Evolutionary conservation across 257 asterid genomes (phyloP).

Genomic region (Nicotiana undulata): DNA sequence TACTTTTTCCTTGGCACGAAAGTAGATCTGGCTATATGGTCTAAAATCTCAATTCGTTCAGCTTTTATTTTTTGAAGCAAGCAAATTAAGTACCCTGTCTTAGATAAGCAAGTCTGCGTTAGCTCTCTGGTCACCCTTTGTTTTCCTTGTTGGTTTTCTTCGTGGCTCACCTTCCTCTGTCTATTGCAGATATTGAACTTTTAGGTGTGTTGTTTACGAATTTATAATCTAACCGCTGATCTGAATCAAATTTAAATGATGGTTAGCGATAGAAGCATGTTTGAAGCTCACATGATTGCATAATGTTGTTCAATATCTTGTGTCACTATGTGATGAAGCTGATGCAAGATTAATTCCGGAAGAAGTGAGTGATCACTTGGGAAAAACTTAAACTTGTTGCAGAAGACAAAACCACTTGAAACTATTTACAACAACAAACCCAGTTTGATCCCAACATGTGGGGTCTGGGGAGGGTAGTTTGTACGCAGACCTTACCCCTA

Average conservation of each 20-base stretch:
- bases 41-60: background rate
- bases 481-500: too few species aligned
- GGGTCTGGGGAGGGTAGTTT: too few species aligned
- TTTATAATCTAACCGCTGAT: background rate
- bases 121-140: background rate
- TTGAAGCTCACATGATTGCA: background rate
- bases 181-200: background rate
- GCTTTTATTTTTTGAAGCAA: background rate
- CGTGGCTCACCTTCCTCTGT: background rate
- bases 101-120: background rate
- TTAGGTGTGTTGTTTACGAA: background rate
- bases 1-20: background rate
- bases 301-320: background rate
- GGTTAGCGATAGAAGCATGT: background rate
- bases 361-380: background rate
- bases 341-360: background rate
- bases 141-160: background rate
- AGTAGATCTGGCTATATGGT: background rate
- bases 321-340: background rate
- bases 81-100: background rate
- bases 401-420: background rate
- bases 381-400: background rate
- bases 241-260: background rate
- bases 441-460: too few species aligned
- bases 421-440: too few species aligned